These are phyloP conservation scores for Exserohilum rostratum DNA, from an alignment of 2,329 filamentous ascomycete genomes.

Conservation along the genomic window DNA sequence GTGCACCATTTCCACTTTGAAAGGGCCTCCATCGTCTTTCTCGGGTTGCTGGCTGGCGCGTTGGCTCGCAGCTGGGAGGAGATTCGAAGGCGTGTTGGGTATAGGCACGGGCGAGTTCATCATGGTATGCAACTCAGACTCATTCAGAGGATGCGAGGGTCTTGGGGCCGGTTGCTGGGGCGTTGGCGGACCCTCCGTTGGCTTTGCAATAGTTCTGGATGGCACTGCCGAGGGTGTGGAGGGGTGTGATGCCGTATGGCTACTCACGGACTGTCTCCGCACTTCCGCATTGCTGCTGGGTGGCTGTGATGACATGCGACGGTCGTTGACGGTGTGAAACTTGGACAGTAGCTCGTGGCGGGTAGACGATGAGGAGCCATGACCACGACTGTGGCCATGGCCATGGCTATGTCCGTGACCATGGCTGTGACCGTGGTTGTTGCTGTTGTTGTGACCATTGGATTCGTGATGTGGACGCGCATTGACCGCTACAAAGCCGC, in stretches of 20 bases:
- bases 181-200: constrained; percentile 24
- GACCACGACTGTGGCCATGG: constrained; percentile 33
- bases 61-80: constrained; percentile 56
- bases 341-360: constrained; percentile 67
- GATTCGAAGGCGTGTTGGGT: constrained; percentile 59
- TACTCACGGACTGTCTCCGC: constrained; percentile 37
- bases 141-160: constrained; percentile 36
- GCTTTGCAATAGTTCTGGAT: constrained; percentile 39
- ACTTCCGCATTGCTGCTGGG: constrained; percentile 30
- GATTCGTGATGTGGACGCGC: constrained; percentile 51
- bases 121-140: constrained; percentile 49
- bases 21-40: constrained; percentile 64
- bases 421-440: constrained; percentile 15
- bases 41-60: constrained; percentile 50
- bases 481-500: constrained; percentile 67
- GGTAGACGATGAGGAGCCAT: constrained; percentile 62
- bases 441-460: constrained; percentile 14
- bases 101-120: constrained; percentile 59
- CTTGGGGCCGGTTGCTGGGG: constrained; percentile 25
- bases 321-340: constrained; percentile 66
- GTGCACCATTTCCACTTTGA: constrained; percentile 70
- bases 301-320: constrained; percentile 42
- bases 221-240: constrained; percentile 27
- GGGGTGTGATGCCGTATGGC: constrained; percentile 34
- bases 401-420: constrained; percentile 32